Conservation (phyloP, 2,329 filamentous ascomycete species). For the Ophiostoma ulmi region DNA sequence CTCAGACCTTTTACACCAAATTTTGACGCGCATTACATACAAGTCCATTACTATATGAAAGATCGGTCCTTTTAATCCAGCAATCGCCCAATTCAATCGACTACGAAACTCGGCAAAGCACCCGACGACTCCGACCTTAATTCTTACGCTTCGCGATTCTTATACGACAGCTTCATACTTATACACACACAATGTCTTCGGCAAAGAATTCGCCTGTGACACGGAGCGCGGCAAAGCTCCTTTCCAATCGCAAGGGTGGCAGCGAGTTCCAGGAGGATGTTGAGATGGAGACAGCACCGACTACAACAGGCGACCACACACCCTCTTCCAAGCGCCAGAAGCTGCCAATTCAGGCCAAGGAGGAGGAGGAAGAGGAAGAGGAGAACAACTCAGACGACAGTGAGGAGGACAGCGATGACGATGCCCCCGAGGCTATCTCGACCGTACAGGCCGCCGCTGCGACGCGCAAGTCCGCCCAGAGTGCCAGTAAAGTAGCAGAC, state of each 20-base stretch:
- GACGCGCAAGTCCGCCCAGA: conserved; percentile 43
- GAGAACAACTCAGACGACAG: conserved; percentile 32
- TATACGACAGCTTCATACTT: neutral
- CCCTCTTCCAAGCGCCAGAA: conserved; percentile 21
- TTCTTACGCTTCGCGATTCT: neutral
- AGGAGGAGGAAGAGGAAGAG: conserved; percentile 18
- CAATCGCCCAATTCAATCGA: neutral
- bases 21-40: neutral
- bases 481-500: conserved; percentile 46
- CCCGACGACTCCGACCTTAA: neutral
- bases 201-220: conserved; percentile 22
- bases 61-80: neutral
- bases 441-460: conserved; percentile 45
- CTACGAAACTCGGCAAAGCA: neutral
- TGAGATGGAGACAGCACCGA: neutral
- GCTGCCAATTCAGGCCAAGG: conserved; percentile 30
- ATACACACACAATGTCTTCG: conserved; percentile 19
- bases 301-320: neutral
- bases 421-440: conserved; percentile 56
- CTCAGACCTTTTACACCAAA: neutral
- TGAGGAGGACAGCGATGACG: conserved; percentile 49
- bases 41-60: neutral
- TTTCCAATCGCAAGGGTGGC: conserved; percentile 22
- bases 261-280: conserved; percentile 3
- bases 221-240: conserved; percentile 23